Percentiles rank a stretch among this genome's conserved stretches.
phyloP scores from a whole-genome alignment of 148 eudicot genomes.

The Oxyria digyna region DNA sequence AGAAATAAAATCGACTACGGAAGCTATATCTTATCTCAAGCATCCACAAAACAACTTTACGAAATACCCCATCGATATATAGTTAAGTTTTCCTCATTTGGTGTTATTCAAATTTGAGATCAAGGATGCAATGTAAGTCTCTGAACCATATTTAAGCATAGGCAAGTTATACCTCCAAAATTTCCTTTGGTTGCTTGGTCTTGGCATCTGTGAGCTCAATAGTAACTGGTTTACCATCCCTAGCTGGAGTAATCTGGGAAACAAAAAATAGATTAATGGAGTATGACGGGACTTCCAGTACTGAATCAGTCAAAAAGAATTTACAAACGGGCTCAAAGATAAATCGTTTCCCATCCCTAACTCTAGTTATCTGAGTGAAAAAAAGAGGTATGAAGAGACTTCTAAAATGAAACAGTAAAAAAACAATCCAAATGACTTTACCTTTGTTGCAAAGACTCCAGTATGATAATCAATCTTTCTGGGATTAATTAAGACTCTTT shows the following conservation, averaged over 20 bases:
- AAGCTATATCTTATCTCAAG: neutral
- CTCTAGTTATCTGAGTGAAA: constrained; percentile 67
- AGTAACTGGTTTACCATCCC: constrained; percentile 87
- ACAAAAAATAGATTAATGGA: constrained; percentile 6
- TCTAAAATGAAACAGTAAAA: neutral
- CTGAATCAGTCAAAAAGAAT: neutral
- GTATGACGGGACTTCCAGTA: neutral
- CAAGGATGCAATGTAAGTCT: neutral
- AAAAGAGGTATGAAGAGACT: constrained; percentile 1
- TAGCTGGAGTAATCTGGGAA: constrained; percentile 91
- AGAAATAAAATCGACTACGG: neutral
- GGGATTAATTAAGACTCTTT: constrained; percentile 88
- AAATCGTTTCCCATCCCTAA: constrained; percentile 92
- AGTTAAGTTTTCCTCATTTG: neutral
- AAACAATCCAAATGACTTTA: constrained; percentile 11
- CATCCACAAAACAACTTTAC: neutral
- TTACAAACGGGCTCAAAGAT: constrained; percentile 48
- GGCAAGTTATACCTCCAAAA: constrained; percentile 51
- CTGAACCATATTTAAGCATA: neutral
- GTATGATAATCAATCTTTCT: constrained; percentile 94
- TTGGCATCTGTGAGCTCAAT: constrained; percentile 98
- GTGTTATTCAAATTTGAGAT: neutral
- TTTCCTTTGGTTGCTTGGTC: constrained; percentile 84
- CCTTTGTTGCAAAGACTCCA: constrained; percentile 99
- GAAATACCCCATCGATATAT: neutral